These are phyloP conservation scores for Collariella sp. DNA, from an alignment of 495 filamentous ascomycete genomes.

Conservation along the genomic window DNA sequence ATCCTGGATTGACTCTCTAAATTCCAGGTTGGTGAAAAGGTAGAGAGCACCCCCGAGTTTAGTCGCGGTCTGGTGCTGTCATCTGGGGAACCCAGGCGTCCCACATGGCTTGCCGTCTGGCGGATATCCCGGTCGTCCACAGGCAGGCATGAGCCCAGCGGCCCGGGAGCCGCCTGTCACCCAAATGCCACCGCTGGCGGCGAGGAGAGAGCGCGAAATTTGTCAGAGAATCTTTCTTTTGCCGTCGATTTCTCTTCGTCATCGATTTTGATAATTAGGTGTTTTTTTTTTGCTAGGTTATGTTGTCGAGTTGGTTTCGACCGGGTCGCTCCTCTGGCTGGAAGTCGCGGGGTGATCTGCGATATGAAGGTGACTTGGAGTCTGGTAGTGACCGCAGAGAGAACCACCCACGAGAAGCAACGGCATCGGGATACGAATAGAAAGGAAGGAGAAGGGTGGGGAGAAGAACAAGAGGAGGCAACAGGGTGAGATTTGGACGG, in stretches of 20 bases:
- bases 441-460: conserved; percentile 11
- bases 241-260: not conserved
- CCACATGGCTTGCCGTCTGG: conserved; percentile 22
- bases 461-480: conserved; percentile 11
- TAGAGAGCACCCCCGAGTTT: no score
- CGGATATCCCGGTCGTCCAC: conserved; percentile 17
- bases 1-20: no score
- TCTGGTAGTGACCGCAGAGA: conserved; percentile 3
- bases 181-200: conserved; percentile 7
- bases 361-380: conserved; percentile 16
- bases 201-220: not conserved
- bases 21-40: no score
- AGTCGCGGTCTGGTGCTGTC: not conserved
- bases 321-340: conserved; percentile 12
- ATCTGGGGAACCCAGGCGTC: not conserved
- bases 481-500: conserved; percentile 26
- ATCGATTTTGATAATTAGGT: not conserved
- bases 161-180: conserved; percentile 12
- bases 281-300: not conserved
- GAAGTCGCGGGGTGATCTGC: not conserved
- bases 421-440: conserved; percentile 6
- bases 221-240: not conserved
- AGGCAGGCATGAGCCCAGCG: conserved; percentile 8
- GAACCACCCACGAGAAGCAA: conserved; percentile 15
- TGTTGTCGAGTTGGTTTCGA: conserved; percentile 19